phyloP scores from a whole-genome alignment of 1,139 yeast species.

The Sporopachydermia cereana region DNA sequence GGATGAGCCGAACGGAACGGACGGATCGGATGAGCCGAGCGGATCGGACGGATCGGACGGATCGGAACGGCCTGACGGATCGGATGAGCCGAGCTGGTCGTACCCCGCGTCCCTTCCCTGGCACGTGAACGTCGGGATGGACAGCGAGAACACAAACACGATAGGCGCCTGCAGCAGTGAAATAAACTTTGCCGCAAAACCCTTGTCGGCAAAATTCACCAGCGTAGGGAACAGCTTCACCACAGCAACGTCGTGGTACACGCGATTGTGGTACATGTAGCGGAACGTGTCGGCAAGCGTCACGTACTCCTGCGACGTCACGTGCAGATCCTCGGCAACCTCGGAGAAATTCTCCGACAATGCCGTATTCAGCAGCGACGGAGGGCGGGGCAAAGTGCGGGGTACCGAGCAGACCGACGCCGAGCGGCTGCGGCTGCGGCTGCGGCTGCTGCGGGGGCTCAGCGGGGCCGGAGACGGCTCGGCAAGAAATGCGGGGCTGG shows the following conservation, averaged over 20 bases:
- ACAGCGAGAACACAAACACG: slow-evolving; percentile 31
- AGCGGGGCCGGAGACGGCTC: background rate
- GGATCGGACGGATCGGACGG: slow-evolving; percentile 11
- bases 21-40: slow-evolving; percentile 18
- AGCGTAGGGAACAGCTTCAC: slow-evolving; percentile 19
- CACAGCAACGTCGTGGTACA: slow-evolving; percentile 5
- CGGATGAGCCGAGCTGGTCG: background rate
- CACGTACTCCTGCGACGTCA: slow-evolving; percentile 6
- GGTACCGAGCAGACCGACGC: slow-evolving; percentile 8
- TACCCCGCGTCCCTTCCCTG: background rate
- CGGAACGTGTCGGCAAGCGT: slow-evolving; percentile 8
- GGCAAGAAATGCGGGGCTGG: background rate
- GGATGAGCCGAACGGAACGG: slow-evolving; percentile 18
- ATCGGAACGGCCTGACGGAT: background rate
- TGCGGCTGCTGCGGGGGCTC: background rate
- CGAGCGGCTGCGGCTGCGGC: background rate
- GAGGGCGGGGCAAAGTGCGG: slow-evolving; percentile 14
- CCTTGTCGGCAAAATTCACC: slow-evolving; percentile 14
- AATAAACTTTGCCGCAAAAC: slow-evolving; percentile 18
- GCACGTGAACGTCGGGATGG: slow-evolving; percentile 37
- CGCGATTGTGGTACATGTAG: slow-evolving; percentile 2
- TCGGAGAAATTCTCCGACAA: slow-evolving; percentile 8
- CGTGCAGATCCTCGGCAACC: background rate
- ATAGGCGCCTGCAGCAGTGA: slow-evolving; percentile 32
- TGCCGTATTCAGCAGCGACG: slow-evolving; percentile 7